Evolutionary conservation across 176 grass and related monocot genomes (phyloP).

Genomic region (Oryza glaberrima): DNA sequence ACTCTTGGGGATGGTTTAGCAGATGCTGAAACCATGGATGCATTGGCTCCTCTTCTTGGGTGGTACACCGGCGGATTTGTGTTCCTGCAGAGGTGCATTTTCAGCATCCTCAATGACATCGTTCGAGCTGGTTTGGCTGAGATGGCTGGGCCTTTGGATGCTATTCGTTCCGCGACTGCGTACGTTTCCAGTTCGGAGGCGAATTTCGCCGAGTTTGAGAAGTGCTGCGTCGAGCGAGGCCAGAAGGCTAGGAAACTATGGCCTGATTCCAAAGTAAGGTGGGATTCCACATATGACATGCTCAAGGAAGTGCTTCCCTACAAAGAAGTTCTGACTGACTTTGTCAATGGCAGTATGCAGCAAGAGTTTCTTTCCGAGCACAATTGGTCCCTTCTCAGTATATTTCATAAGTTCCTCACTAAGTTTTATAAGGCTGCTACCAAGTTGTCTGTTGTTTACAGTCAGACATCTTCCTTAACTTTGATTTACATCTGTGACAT

Average conservation of each 20-base stretch:
- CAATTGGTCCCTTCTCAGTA: neutral
- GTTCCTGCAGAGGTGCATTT: neutral
- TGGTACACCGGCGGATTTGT: neutral
- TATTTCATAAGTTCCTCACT: neutral
- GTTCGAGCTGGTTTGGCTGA: neutral
- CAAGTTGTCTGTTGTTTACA: neutral
- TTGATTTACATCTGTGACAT: neutral
- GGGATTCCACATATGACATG: neutral
- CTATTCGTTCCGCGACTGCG: neutral
- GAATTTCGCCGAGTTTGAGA: neutral
- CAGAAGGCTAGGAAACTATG: neutral
- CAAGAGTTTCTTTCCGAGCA: neutral
- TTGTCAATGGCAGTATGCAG: neutral
- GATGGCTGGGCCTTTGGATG: neutral
- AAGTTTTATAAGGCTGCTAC: neutral
- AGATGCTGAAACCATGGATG: neutral
- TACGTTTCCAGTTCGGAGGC: neutral
- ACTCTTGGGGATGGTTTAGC: neutral
- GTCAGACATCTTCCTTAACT: neutral
- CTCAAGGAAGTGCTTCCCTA: neutral
- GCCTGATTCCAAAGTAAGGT: neutral
- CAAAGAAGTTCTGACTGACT: neutral
- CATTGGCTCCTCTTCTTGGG: neutral
- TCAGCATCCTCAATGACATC: neutral
- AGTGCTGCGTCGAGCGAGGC: neutral